These are phyloP conservation scores for Eucalyptus coolabah DNA, from an alignment of 345 rosid species.

Conservation along the genomic window DNA sequence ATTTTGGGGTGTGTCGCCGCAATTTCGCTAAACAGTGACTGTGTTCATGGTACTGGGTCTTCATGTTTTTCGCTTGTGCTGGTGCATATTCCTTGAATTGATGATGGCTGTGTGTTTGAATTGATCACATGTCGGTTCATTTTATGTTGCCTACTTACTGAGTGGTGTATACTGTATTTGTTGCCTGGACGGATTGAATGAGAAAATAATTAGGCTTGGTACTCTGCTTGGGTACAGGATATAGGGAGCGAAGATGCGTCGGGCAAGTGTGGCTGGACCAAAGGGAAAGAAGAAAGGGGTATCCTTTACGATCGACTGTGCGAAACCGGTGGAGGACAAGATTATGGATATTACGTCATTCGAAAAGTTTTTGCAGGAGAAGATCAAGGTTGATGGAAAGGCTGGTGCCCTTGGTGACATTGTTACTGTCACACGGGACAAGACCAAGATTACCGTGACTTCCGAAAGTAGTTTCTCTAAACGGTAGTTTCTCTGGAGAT, in stretches of 20 bases:
- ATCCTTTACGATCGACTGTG: conserved; percentile 43
- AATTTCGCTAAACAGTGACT: neutral
- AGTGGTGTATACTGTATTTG: neutral
- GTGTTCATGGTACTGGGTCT: neutral
- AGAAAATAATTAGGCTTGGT: neutral
- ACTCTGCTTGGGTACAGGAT: neutral
- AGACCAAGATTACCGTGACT: conserved; percentile 44
- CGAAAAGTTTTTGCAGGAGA: conserved; percentile 75
- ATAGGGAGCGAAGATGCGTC: neutral
- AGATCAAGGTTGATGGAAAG: conserved; percentile 82
- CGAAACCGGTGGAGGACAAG: conserved; percentile 69
- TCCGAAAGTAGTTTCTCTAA: conserved; percentile 60
- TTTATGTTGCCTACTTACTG: neutral
- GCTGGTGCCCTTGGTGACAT: conserved; percentile 69
- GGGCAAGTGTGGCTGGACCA: neutral
- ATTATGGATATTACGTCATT: conserved; percentile 75
- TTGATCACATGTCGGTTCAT: neutral
- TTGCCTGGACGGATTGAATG: neutral
- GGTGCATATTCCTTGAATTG: neutral
- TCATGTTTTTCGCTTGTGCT: neutral
- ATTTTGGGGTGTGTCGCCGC: neutral
- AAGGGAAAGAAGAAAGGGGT: conserved; percentile 60
- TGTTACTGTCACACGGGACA: conserved; percentile 33
- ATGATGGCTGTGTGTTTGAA: neutral
- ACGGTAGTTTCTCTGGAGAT: conserved; percentile 15